Conservation (phyloP, 176 grass and related monocot genomes). For the Puccinellia tenuiflora region DNA sequence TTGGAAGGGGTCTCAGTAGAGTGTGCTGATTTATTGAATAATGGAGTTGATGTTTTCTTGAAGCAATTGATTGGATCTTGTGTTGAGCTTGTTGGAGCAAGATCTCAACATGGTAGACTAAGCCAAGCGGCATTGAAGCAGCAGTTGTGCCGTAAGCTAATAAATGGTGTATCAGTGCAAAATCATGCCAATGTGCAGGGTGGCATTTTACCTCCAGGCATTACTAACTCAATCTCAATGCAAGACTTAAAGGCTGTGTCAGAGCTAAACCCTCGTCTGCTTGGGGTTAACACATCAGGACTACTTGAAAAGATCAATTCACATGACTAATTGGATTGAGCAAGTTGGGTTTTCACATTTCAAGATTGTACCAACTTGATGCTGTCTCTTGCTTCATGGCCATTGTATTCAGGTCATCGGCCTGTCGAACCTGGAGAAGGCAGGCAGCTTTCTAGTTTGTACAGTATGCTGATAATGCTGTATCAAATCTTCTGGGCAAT, state of each 20-base stretch:
- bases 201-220: constrained; percentile 15
- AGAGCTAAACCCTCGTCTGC: constrained; percentile 35
- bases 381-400: constrained; percentile 18
- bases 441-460: constrained; percentile 20
- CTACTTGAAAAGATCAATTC: constrained; percentile 55
- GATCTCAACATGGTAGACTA: constrained; percentile 34
- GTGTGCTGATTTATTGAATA: constrained; percentile 80
- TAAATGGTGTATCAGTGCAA: constrained; percentile 39
- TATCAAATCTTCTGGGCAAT: constrained; percentile 3
- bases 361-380: constrained; percentile 21
- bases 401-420: constrained; percentile 20
- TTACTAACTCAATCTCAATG: constrained; percentile 34
- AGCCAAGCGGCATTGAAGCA: constrained; percentile 38
- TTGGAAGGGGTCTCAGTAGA: constrained; percentile 64
- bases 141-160: constrained; percentile 29
- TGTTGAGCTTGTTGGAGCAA: constrained; percentile 50
- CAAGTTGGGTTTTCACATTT: constrained; percentile 15
- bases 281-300: constrained; percentile 37
- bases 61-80: constrained; percentile 72
- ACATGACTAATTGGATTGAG: constrained; percentile 27
- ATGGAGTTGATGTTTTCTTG: constrained; percentile 60
- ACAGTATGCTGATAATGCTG: constrained; percentile 27
- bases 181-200: constrained; percentile 34
- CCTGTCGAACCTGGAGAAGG: constrained; percentile 13
- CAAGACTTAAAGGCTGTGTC: constrained; percentile 39